Evolutionary conservation across 805 yeast species (phyloP), one percentile per base, ranked within the genome.

Genomic region (Yamadazyma philogaea): DNA sequence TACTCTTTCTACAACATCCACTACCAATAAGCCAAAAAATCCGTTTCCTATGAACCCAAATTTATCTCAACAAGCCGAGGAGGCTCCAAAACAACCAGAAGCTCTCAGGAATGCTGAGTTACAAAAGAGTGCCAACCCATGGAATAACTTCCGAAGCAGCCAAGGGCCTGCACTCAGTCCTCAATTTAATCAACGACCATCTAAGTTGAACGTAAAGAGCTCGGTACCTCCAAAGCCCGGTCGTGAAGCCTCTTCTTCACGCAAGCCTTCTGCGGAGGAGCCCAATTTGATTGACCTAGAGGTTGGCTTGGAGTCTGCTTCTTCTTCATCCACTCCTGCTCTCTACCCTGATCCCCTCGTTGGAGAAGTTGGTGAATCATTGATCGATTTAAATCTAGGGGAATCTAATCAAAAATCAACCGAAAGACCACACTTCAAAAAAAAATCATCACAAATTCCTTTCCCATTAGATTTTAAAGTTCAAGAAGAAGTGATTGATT

Each of bases 401-500:
- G 59, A 50, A 2, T 49, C 46, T 24, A 16, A 17, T 12, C 39
- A 18, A 5, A 24, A 37, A 14, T 37, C 41, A 12, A n/a, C 16
- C 17, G 47, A 35, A 37, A 32, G 44, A 37, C 68, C 64, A 3
- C 58, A 51, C 37, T 65, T 57, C 50, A 68, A 63, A 44, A 69
- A 66, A 49, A 49, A 64, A 11, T 52, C 64, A 1, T 57, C 61
- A 3, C 18, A 14, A 11, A 49, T 54, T 19, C 61, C 56, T 37
- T 50, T 54, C 14, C 68, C 67, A 3, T 52, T 58, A 7, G 60
- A 51, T 34, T 49, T 68, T 30, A 60, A 52, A 20, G 62, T 69
- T 22, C 66, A 67, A 46, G 74, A 70, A 49, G 72, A 70, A 45
- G 72, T 69, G 3, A 63, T 70, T 43, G 75, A 70, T 49, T 70